phyloP scores from a whole-genome alignment of 164 flowering plant species.

The Vitis riparia region DNA sequence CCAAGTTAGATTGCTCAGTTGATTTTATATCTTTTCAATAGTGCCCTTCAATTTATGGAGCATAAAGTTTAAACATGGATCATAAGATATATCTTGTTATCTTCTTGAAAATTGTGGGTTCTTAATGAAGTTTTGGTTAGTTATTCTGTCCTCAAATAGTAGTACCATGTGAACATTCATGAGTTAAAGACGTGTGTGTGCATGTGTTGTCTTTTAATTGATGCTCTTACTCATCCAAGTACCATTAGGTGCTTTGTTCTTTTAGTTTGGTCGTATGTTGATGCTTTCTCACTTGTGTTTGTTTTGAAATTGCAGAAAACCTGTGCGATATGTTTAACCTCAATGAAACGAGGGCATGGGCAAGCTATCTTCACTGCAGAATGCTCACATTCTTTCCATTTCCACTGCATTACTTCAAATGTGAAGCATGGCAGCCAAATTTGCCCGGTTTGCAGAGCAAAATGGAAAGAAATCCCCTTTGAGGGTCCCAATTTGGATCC shows the following conservation, averaged over 20 bases:
- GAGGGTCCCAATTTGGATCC: conserved; percentile 41
- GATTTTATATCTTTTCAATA: no score
- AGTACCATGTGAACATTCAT: no score
- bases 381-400: conserved; percentile 73
- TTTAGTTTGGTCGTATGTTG: neutral
- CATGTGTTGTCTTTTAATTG: neutral
- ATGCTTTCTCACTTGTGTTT: neutral
- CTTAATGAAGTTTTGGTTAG: no score
- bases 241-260: no score
- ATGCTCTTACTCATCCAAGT: neutral
- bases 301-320: conserved; percentile 37
- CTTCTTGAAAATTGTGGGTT: no score
- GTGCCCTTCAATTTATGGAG: no score
- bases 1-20: no score
- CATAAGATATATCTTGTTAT: no score
- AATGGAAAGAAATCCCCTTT: conserved; percentile 63
- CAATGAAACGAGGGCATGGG: conserved; percentile 58
- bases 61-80: no score
- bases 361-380: conserved; percentile 72
- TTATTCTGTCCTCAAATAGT: no score
- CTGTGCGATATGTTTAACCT: conserved; percentile 59
- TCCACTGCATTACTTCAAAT: conserved; percentile 64
- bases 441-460: conserved; percentile 71
- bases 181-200: no score
- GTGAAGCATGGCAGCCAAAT: conserved; percentile 65